Base-by-base conservation (phyloP, 345 rosid genomes). In the Pugionium dolabratum region DNA sequence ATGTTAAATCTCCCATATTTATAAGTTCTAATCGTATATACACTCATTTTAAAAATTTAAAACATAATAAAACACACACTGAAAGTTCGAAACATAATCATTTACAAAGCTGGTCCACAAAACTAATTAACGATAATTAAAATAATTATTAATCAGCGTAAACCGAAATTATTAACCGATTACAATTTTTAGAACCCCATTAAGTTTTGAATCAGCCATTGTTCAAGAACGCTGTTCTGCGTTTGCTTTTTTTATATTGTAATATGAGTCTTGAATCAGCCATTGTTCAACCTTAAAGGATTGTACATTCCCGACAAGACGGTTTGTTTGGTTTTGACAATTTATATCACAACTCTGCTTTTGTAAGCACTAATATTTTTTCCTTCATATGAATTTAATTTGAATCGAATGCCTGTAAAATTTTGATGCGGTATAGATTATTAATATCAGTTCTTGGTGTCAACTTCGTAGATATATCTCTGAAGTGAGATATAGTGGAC, bases 221-320 rank as follows among this genome's bases (percentile, higher is more conserved):
- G n/a, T n/a, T n/a, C n/a, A n/a, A n/a, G n/a, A n/a, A n/a, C n/a
- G n/a, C 52, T 63, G 8, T 64, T 56, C 9, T 33, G 70, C 55
- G 11, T 55, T 64, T 55, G 64, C 64, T 54, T 62, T 39, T 35
- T 27, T n/a, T n/a, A n/a, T 1, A 39, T 41, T 40, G 27, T 50
- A 6, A 47, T n/a, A 2, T 9, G 28, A 4, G 54, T 35, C 6
- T 50, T 72, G 28, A 7, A 28, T 7, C 39, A 30, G 63, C 49
- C 27, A 28, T 60, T 60, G 45, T 45, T 45, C 28, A 9, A 29
- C 57, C 55, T 7, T n/a, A n/a, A n/a, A n/a, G 28, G 27, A 0
- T 69, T 70, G 42, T 52, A n/a, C 37, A 11, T 52, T 44, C 47
- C 49, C 54, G 64, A 54, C 49, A 54, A 40, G 46, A 54, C 50